Base-by-base conservation (phyloP, 208 protist genomes). In the Angomonas deanei region DNA sequence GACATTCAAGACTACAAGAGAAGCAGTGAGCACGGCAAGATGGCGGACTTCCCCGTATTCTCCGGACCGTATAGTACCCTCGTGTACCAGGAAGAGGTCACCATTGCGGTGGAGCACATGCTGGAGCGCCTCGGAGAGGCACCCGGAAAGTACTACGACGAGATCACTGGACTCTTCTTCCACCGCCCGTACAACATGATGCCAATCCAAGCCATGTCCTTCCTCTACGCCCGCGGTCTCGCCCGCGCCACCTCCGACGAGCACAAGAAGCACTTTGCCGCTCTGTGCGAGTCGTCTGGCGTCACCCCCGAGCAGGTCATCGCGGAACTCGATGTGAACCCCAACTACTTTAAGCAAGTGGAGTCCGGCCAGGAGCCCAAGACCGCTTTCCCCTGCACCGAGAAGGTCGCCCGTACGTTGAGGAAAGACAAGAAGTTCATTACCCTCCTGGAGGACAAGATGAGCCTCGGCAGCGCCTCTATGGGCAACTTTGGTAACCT, bases 161-260 rank as follows among this genome's bases (percentile, higher is more conserved):
- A 88, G 28, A 80, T 96, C 64, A 52, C 82, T 32, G 84, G 80
- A 28, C 76, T 96, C 62, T 96, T 96, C 79, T 93, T 96, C 71
- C 90, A 96, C 68, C 90, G 90, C 55, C 90, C 90, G 26, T 96
- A 94, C 74, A 86, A 93, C 72, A 93, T 96, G 90, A 96, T 96
- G 90, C 90, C 90, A 10, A 88, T 96, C 61, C 86, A 94, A 69
- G 90, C 90, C 50, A 92, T 93, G 82, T 85, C 80, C 46, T 92
- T 92, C 64, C 77, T 96, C 23, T 94, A 93, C 77, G 74, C 81
- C 30, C 84, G 90, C 42, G 90, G 78, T 36, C 73, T 94, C 34
- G 90, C 86, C 46, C 81, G 90, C 13, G 76, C 85, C 39, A 86
- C 76, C 30, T 89, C 82, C 15, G 69, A 73, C 11, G 68, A 76